Evolutionary conservation across 225 moss, liverwort and hornwort genomes (phyloP), one percentile per base, ranked within the genome.

Genomic region (Lunularia cruciata): DNA sequence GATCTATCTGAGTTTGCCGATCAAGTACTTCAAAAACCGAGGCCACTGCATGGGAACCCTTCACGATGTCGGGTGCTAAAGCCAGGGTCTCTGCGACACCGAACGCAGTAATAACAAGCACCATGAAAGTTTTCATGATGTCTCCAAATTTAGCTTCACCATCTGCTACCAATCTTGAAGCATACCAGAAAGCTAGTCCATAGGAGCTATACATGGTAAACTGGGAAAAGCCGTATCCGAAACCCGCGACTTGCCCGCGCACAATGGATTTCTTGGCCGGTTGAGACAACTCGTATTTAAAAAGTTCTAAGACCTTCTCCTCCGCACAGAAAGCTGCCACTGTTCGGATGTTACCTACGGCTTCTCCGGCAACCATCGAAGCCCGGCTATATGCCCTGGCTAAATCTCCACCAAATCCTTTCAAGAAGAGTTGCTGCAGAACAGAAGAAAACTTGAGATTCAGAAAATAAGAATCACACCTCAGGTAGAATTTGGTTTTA

Each of bases 271-370:
- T 65, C 64, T 66, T 77, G 8, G 74, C 74, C 6, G 83, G 83
- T 60, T 78, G 60, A 1, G 60, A 62, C 27, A 86, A 47, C 39
- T 83, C 83, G 43, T 64, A 75, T 16, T 71, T 32, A 38, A 83
- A 83, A 18, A 86, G 72, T 28, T 68, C 77, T 1, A 86, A 31
- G 8, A 83, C 76, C 49, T 86, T 86, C 12, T 74, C 74, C 69
- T 86, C 86, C 0, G 86, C 79, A 37, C 86, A 71, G 39, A 86
- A 86, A 0, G 86, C 79, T 47, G 86, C 86, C 40, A 86, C 80
- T 14, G 83, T 86, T 38, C 86, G 76, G 26, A 86, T 86, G 57
- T 83, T 83, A 37, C 86, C 74, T 23, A 86, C 86, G 28, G 86
- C 86, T 42, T 86, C 86, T 9, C 76, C 80, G 1, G 86, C 86